Conservation (phyloP, 148 eudicot species). For the Chenopodium album region DNA sequence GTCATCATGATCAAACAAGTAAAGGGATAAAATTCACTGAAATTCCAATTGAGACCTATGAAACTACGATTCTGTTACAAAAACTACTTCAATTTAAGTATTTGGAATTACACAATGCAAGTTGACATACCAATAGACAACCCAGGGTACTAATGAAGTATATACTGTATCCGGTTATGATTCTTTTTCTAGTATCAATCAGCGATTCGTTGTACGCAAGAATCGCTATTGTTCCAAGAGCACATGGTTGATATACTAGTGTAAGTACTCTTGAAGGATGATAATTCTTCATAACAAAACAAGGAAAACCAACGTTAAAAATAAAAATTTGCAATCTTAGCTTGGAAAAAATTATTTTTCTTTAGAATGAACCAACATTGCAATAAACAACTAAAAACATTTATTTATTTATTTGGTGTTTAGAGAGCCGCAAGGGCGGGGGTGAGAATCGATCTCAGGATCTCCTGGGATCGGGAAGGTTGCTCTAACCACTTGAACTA, state of each 20-base stretch:
- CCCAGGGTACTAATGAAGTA: slow-evolving; percentile 37
- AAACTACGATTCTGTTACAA: too few species aligned
- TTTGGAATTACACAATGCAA: background rate
- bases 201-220: slow-evolving; percentile 54
- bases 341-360: too few species aligned
- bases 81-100: background rate
- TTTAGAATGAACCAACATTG: too few species aligned
- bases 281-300: slow-evolving; percentile 38
- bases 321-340: too few species aligned
- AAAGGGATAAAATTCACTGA: background rate
- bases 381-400: too few species aligned
- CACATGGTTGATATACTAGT: slow-evolving; percentile 70
- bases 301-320: background rate
- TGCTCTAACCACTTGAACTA: too few species aligned
- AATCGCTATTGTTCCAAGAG: slow-evolving; percentile 42
- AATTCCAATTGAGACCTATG: background rate
- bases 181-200: slow-evolving; percentile 55
- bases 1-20: slow-evolving; percentile 7
- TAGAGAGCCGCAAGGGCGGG: too few species aligned
- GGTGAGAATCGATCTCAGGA: too few species aligned
- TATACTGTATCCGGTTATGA: slow-evolving; percentile 51
- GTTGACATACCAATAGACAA: slow-evolving; percentile 31
- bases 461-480: too few species aligned
- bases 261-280: slow-evolving; percentile 80
- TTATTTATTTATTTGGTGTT: too few species aligned